Conservation (phyloP, 2,329 filamentous ascomycete species). For the Helotiales sp. region DNA sequence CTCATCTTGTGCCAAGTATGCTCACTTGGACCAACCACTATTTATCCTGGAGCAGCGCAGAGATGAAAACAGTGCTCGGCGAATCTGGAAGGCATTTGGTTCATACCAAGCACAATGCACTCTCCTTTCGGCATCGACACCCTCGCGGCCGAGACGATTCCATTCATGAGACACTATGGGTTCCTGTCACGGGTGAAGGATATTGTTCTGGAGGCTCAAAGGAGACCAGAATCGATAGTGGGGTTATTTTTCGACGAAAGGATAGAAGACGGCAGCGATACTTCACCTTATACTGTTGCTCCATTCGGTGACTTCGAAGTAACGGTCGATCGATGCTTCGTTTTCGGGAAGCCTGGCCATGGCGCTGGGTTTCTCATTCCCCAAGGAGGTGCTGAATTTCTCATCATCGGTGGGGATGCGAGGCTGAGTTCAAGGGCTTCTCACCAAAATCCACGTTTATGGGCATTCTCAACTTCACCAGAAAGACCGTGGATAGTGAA, state of each 20-base stretch:
- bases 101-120: constrained; percentile 45
- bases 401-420: constrained; percentile 54
- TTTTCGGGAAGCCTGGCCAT: background rate
- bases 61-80: constrained; percentile 49
- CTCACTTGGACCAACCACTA: constrained; percentile 48
- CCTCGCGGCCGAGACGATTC: constrained; percentile 36
- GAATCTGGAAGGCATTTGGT: constrained; percentile 48
- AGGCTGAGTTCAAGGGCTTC: constrained; percentile 43
- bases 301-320: background rate
- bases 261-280: background rate
- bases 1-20: constrained; percentile 9
- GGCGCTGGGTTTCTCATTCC: constrained; percentile 33
- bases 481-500: background rate
- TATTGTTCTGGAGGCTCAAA: background rate
- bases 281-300: background rate
- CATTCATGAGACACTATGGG: background rate
- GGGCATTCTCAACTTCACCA: constrained; percentile 41
- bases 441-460: constrained; percentile 47
- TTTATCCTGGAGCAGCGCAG: constrained; percentile 55
- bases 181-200: background rate
- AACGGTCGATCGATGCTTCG: background rate
- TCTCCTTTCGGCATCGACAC: constrained; percentile 52
- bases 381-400: constrained; percentile 46
- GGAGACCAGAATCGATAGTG: background rate
- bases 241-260: background rate